Base-by-base conservation (phyloP, 331 rosid species). In the Dryas integrifolia region DNA sequence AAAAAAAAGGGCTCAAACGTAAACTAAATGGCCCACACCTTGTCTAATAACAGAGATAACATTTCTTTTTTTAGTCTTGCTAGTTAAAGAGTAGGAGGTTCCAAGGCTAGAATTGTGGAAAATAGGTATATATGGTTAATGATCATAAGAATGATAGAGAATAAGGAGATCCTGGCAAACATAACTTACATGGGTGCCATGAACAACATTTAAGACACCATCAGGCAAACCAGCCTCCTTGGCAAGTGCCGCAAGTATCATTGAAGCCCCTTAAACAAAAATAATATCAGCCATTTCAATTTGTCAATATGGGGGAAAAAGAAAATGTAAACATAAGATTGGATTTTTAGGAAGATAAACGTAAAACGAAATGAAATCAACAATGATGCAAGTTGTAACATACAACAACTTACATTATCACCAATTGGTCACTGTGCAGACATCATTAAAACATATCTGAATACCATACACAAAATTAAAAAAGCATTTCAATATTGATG, bases 211-310 rank as follows among this genome's bases (percentile, higher is more conserved):
- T 72, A 88, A 82, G 58, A 88, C 88, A 67, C 93, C 93, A 52
- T 86, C 83, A 0, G 94, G 90, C 66, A 88, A 79, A 74, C 94
- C 89, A 62, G 94, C 94, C 81, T 88, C 94, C 68, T 49, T 80
- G 39, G 94, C 88, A 74, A 88, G 73, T 55, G 74, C 87, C 49
- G 86, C 90, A 74, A 88, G 87, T 55, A 88, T 80, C 82, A 84
- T 68, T 44, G 93, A 85, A 71, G 86, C 83, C 67, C 92, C 90
- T 88, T 78, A 35, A 71, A 72, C 62, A 48, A 86, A 53, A 70
- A 61, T 44, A 73, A 58, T 8, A 65, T 48, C 49, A 65, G 13
- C 55, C 53, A 65, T 39, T 40, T 41, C 12, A 55, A 69, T 18
- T 56, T 51, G 11, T 66, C 61, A 76, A 35, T 44, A 46, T n/a